A percentile compares a stretch with the other conserved stretches of the same genome.
Evolutionary conservation across 768 basidiomycete species (phyloP).

Genomic region (Tubosaeta sp.): DNA sequence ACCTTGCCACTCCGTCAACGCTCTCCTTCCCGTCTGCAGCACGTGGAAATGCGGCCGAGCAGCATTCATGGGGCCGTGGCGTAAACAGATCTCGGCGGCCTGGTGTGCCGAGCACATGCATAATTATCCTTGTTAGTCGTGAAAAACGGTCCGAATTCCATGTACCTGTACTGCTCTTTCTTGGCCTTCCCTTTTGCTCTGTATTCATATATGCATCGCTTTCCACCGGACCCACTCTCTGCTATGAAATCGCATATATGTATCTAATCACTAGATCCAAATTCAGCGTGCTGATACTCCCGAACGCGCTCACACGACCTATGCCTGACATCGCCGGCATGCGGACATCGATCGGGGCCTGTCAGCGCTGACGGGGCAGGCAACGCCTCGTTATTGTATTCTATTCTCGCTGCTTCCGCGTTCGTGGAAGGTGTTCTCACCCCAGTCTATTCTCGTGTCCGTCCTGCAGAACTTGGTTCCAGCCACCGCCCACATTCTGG

Average conservation of each 20-base stretch:
- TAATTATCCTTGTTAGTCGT: slow-evolving; percentile 1
- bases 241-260: neutral
- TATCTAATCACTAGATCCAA: neutral
- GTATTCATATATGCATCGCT: slow-evolving; percentile 24
- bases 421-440: no score
- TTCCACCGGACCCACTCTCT: neutral
- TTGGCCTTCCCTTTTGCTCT: slow-evolving; percentile 26
- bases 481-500: neutral
- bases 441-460: no score
- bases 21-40: slow-evolving; percentile 30
- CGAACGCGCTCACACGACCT: neutral
- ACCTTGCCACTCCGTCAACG: slow-evolving; percentile 29
- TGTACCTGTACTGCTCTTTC: slow-evolving; percentile 26
- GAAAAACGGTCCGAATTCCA: slow-evolving; percentile 3
- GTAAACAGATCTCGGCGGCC: slow-evolving; percentile 17
- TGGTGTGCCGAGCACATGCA: slow-evolving; percentile 8
- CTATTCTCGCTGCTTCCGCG: no score
- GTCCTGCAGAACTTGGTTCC: neutral
- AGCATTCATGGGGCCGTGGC: slow-evolving; percentile 30
- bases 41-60: slow-evolving; percentile 30
- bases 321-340: neutral
- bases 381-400: neutral
- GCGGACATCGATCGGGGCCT: neutral
- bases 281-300: neutral
- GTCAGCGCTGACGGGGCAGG: no score